Base-by-base conservation (phyloP, 768 basidiomycete species). In the Pisolithus orientalis region DNA sequence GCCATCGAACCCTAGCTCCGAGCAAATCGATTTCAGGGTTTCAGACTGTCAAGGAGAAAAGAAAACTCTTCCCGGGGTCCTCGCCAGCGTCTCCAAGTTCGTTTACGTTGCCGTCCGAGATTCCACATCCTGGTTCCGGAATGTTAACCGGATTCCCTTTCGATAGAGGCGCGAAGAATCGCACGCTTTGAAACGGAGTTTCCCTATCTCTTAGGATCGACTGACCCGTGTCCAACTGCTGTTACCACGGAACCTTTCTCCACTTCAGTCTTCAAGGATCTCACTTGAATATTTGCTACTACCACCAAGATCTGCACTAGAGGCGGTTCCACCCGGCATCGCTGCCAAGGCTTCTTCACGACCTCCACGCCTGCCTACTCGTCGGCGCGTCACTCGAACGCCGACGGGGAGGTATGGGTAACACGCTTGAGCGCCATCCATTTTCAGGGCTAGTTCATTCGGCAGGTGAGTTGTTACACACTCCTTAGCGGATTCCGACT, bases 71-170 rank as follows among this genome's bases (percentile, higher is more conserved):
- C 82, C 79, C 72, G 82, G 81, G 80, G 79, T 73, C 80, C 71
- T 69, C 31, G 79, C 81, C 81, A 78, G 73, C 63, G 72, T 76
- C 74, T 73, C 74, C 74, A 76, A 75, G 72, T 75, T 75, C 80
- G 81, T 74, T 84, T 80, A 77, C 78, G 79, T 78, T 21, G 76
- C 81, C 80, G 77, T 77, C 75, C 76, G 75, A 75, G 70, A 77
- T 78, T 58, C 79, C 78, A 79, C 80, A 79, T 82, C 75, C 80
- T 79, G 80, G 82, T 82, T 82, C 80, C 79, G 78, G 82, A 83
- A 84, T 83, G 74, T 82, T 80, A 80, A 82, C 82, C 76, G 77
- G 79, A 80, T 82, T 83, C 80, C 83, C 81, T 84, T 81, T 83
- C 83, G 21, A 21, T 21, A 21, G 21, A 21, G 21, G 21, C 21